Conservation (phyloP, 148 eudicot genomes). For the Polygonum maritimum region DNA sequence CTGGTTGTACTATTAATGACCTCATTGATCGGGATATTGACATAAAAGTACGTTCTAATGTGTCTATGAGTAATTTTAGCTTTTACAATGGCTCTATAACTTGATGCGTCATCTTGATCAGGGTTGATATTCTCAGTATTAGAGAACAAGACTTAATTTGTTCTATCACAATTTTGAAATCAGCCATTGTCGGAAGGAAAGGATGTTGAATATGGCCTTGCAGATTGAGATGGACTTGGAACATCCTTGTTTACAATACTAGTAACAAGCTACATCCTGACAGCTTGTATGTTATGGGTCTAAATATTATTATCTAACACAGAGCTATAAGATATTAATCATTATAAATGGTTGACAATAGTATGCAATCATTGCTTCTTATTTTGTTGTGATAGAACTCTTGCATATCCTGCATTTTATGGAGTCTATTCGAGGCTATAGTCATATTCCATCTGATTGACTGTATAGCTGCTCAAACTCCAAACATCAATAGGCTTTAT, state of each 20-base stretch:
- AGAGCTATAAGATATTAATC: background rate
- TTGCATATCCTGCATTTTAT: background rate
- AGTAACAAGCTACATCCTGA: background rate
- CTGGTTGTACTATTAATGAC: slow-evolving; percentile 73
- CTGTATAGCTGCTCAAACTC: background rate
- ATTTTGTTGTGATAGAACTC: background rate
- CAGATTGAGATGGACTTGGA: background rate
- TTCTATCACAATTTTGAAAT: background rate
- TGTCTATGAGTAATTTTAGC: background rate
- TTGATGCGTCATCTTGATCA: background rate
- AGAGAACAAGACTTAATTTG: background rate
- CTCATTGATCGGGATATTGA: slow-evolving; percentile 69
- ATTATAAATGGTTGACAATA: background rate
- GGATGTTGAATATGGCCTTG: background rate
- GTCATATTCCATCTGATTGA: background rate
- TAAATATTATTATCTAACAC: background rate
- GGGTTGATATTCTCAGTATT: background rate
- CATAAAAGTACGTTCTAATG: slow-evolving; percentile 33
- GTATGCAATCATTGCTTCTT: background rate
- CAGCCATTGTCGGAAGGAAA: background rate
- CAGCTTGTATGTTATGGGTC: background rate
- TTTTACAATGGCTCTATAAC: no score
- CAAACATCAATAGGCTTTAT: background rate
- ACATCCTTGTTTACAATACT: background rate
- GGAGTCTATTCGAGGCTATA: background rate